Percentiles rank a stretch among this genome's conserved stretches.
These are phyloP conservation scores for Rhodotorula sp. DNA, from an alignment of 1,284 basidiomycete genomes.

Conservation along the genomic window DNA sequence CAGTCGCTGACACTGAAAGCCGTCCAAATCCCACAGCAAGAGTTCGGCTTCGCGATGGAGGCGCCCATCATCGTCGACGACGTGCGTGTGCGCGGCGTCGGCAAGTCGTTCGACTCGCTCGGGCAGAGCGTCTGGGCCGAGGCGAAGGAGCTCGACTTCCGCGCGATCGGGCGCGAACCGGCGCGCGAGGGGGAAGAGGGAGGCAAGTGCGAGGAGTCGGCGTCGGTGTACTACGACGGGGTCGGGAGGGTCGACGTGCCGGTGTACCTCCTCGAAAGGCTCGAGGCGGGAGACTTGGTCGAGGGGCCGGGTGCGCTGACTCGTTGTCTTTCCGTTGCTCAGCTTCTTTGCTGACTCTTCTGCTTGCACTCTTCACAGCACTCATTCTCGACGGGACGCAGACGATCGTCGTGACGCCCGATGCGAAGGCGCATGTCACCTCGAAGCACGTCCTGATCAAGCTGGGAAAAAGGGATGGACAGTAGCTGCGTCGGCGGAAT, in stretches of 20 bases:
- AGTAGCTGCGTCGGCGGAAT: no score
- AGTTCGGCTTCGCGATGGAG: conserved; percentile 85
- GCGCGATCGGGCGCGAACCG: not conserved
- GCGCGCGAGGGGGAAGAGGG: conserved; percentile 1
- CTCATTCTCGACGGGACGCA: conserved; percentile 84
- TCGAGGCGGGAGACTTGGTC: conserved; percentile 70
- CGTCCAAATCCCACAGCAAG: conserved; percentile 27
- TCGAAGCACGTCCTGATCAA: conserved; percentile 18
- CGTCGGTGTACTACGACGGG: conserved; percentile 24
- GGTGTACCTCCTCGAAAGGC: conserved; percentile 18
- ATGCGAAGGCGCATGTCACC: conserved; percentile 61
- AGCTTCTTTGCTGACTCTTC: not conserved
- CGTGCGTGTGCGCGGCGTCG: conserved; percentile 75
- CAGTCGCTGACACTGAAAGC: no score
- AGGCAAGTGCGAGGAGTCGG: not conserved
- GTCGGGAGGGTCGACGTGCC: conserved; percentile 18
- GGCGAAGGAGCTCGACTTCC: conserved; percentile 40
- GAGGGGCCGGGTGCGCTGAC: conserved; percentile 71
- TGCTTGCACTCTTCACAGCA: not conserved
- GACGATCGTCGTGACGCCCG: conserved; percentile 78
- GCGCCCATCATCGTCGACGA: conserved; percentile 84
- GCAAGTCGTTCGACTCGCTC: conserved; percentile 81
- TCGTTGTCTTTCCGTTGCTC: not conserved
- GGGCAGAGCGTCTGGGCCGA: conserved; percentile 78
- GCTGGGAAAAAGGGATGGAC: not conserved